Percentiles rank a stretch among this genome's conserved stretches.
Evolutionary conservation across 1,284 basidiomycete species (phyloP).

Genomic region (Termitomyces sp.): DNA sequence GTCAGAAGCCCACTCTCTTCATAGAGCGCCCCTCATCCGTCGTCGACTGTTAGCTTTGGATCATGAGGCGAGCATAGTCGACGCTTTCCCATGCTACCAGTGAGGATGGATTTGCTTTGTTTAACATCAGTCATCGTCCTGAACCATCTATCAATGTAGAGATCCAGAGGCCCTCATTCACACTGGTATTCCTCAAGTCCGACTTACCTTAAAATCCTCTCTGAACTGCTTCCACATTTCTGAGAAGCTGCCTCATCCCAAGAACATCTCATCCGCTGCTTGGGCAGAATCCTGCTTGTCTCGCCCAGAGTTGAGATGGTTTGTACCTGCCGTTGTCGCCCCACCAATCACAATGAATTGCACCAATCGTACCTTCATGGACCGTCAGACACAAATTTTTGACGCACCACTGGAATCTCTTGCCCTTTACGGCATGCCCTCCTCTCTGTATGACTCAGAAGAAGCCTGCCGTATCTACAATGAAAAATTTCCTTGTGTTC

Average conservation of each 20-base stretch:
- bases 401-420: constrained; percentile 71
- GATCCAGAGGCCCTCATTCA: constrained; percentile 57
- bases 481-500: constrained; percentile 55
- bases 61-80: constrained; percentile 37
- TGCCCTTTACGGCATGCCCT: constrained; percentile 84
- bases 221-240: constrained; percentile 36
- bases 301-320: constrained; percentile 75
- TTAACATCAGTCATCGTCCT: constrained; percentile 4
- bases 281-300: constrained; percentile 81
- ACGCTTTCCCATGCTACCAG: constrained; percentile 44
- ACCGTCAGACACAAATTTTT: constrained; percentile 57
- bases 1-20: constrained; percentile 58
- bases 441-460: constrained; percentile 61
- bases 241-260: constrained; percentile 49
- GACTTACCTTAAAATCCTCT: constrained; percentile 24
- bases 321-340: constrained; percentile 78
- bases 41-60: constrained; percentile 45
- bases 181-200: constrained; percentile 27
- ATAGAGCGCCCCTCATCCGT: constrained; percentile 52
- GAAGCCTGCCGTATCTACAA: constrained; percentile 48
- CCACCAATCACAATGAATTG: constrained; percentile 77
- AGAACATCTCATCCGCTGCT: constrained; percentile 53
- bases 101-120: constrained; percentile 28
- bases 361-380: constrained; percentile 76
- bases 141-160: constrained; percentile 28